These are phyloP conservation scores for Colletotrichum noveboracense DNA, from an alignment of 2,329 filamentous ascomycete species.

Conservation along the genomic window DNA sequence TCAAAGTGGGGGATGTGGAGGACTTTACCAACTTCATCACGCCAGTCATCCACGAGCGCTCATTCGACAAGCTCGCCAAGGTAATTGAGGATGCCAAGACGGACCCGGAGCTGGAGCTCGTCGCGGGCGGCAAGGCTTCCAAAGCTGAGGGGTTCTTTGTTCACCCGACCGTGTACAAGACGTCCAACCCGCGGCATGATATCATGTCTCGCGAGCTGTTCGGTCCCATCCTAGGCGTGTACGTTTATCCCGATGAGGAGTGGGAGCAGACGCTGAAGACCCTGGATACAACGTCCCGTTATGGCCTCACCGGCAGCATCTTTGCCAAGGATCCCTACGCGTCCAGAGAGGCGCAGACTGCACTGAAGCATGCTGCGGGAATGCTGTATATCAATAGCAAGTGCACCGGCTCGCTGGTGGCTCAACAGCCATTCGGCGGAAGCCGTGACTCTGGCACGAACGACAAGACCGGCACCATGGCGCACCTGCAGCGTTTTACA, in stretches of 20 bases:
- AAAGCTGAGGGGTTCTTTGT: constrained; percentile 82
- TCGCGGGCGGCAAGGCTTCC: constrained; percentile 80
- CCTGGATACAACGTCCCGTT: constrained; percentile 58
- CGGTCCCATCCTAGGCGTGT: constrained; percentile 75
- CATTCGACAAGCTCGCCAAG: constrained; percentile 79
- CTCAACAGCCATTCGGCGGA: neutral
- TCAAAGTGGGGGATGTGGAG: constrained; percentile 72
- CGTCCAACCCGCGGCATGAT: constrained; percentile 74
- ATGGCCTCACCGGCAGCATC: constrained; percentile 78
- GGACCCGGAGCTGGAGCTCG: constrained; percentile 73
- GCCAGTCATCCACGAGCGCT: constrained; percentile 82
- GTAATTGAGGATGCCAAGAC: constrained; percentile 81
- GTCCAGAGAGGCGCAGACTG: neutral
- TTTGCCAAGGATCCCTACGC: constrained; percentile 70
- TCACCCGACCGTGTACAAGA: constrained; percentile 81
- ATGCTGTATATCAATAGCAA: neutral
- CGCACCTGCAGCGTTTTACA: neutral
- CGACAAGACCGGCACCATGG: neutral
- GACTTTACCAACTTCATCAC: constrained; percentile 83
- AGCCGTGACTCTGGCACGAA: neutral
- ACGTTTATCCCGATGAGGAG: constrained; percentile 65
- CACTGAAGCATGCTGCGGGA: neutral
- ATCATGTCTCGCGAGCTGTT: constrained; percentile 83
- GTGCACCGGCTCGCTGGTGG: neutral
- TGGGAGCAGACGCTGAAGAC: constrained; percentile 56